These are phyloP conservation scores for Chlamydomonas reinhardtii DNA, from an alignment of 163 green algal genomes.

Conservation along the genomic window DNA sequence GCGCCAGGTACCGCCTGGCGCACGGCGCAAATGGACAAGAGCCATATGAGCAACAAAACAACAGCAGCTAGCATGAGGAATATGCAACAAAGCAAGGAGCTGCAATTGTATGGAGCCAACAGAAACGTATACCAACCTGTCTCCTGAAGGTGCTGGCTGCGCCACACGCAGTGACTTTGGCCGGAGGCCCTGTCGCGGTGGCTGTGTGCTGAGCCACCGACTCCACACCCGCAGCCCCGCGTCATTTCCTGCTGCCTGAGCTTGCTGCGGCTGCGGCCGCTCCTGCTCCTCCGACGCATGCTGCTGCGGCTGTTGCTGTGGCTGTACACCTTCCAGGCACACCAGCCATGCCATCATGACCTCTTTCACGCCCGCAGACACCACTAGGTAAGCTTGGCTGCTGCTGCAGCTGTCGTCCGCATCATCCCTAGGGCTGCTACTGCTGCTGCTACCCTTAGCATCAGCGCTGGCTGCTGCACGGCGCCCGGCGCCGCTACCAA, in stretches of 20 bases:
- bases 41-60: too few species aligned
- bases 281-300: background rate
- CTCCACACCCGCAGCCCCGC: background rate
- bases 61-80: background rate
- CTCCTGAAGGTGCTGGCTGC: background rate
- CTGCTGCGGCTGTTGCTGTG: background rate
- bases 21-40: background rate
- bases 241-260: too few species aligned
- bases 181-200: slow-evolving; percentile 16
- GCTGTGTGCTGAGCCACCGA: slow-evolving; percentile 24
- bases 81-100: too few species aligned
- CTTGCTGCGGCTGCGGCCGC: background rate
- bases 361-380: slow-evolving; percentile 40
- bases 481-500: background rate
- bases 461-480: background rate
- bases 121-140: too few species aligned
- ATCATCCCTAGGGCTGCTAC: background rate
- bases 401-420: background rate
- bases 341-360: slow-evolving; percentile 47
- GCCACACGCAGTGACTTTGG: slow-evolving; percentile 4
- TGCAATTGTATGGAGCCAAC: too few species aligned
- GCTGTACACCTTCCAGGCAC: background rate
- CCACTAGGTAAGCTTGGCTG: background rate
- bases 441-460: background rate
- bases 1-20: slow-evolving; percentile 20